These are phyloP conservation scores for Podospora pseudoanserina DNA, from an alignment of 495 filamentous ascomycete species.

Conservation along the genomic window DNA sequence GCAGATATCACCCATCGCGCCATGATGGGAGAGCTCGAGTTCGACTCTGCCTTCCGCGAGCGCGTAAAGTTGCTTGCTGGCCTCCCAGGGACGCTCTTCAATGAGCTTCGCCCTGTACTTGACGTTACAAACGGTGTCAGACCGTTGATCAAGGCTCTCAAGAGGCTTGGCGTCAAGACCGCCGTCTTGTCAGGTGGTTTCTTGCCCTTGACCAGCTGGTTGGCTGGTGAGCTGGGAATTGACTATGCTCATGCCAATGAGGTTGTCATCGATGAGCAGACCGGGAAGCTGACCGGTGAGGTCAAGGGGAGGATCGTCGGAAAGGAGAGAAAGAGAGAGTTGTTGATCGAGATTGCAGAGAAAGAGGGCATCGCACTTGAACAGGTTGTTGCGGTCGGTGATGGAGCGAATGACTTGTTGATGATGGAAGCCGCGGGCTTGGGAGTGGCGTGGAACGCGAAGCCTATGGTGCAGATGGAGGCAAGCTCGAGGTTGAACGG, in stretches of 20 bases:
- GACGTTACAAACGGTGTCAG: constrained; percentile 77
- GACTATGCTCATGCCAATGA: constrained; percentile 89
- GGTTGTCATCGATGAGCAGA: constrained; percentile 58
- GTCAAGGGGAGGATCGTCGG: constrained; percentile 77
- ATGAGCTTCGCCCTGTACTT: constrained; percentile 66
- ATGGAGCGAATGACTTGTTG: constrained; percentile 90
- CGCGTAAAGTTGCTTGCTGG: constrained; percentile 78
- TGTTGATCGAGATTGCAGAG: constrained; percentile 72
- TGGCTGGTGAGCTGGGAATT: constrained; percentile 73
- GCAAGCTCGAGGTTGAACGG: constrained; percentile 81
- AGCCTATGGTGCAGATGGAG: constrained; percentile 83
- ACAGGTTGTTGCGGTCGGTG: constrained; percentile 84
- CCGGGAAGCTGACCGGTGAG: constrained; percentile 73
- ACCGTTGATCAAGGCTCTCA: constrained; percentile 68
- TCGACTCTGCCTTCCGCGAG: constrained; percentile 72
- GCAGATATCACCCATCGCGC: constrained; percentile 80
- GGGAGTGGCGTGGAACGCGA: constrained; percentile 91
- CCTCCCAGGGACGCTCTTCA: constrained; percentile 73
- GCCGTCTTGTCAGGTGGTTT: constrained; percentile 93
- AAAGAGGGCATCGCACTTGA: constrained; percentile 66
- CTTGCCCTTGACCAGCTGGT: constrained; percentile 79
- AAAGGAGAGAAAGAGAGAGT: constrained; percentile 69
- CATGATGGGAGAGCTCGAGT: constrained; percentile 97
- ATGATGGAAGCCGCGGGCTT: constrained; percentile 89
- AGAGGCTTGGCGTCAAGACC: constrained; percentile 72